Evolutionary conservation across 2,329 filamentous ascomycete species (phyloP).

Genomic region (Aquanectria penicillioides): DNA sequence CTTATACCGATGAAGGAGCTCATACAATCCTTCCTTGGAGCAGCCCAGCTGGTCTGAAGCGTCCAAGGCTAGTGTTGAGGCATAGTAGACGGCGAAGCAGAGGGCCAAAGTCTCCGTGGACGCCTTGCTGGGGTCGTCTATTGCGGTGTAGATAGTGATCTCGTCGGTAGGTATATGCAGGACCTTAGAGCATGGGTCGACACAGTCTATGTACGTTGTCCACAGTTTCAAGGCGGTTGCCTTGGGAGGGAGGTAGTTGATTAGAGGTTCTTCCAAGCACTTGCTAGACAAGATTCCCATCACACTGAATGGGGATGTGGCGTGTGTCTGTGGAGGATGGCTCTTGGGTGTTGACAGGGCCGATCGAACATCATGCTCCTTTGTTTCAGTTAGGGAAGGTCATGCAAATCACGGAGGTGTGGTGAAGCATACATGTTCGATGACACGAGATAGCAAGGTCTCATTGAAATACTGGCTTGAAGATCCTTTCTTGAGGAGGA

Average conservation of each 20-base stretch:
- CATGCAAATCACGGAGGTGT: background rate
- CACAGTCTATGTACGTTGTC: slow-evolving; percentile 41
- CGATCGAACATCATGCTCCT: slow-evolving; percentile 40
- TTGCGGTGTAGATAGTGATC: slow-evolving; percentile 44
- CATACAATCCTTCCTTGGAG: slow-evolving; percentile 35
- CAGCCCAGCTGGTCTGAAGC: slow-evolving; percentile 47
- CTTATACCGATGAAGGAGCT: slow-evolving; percentile 43
- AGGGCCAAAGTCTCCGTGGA: slow-evolving; percentile 46
- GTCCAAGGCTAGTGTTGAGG: slow-evolving; percentile 54
- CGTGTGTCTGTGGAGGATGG: background rate
- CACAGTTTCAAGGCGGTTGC: slow-evolving; percentile 43
- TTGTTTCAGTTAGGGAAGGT: background rate
- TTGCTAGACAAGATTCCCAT: slow-evolving; percentile 46
- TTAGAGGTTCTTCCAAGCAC: slow-evolving; percentile 21
- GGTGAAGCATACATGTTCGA: slow-evolving; percentile 43
- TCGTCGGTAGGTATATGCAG: slow-evolving; percentile 46
- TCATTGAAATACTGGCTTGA: slow-evolving; percentile 51
- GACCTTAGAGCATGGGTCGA: slow-evolving; percentile 44
- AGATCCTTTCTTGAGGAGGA: slow-evolving; percentile 46
- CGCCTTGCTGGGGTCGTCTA: slow-evolving; percentile 41
- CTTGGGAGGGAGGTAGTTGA: slow-evolving; percentile 40
- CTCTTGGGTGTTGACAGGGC: slow-evolving; percentile 33
- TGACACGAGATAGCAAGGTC: slow-evolving; percentile 46
- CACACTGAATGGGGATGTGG: slow-evolving; percentile 43
- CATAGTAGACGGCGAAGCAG: slow-evolving; percentile 61